Percentiles rank a stretch among this genome's conserved stretches.
These are phyloP conservation scores for Ceratobasidium sp. DNA, from an alignment of 1,284 basidiomycete species.

Conservation along the genomic window DNA sequence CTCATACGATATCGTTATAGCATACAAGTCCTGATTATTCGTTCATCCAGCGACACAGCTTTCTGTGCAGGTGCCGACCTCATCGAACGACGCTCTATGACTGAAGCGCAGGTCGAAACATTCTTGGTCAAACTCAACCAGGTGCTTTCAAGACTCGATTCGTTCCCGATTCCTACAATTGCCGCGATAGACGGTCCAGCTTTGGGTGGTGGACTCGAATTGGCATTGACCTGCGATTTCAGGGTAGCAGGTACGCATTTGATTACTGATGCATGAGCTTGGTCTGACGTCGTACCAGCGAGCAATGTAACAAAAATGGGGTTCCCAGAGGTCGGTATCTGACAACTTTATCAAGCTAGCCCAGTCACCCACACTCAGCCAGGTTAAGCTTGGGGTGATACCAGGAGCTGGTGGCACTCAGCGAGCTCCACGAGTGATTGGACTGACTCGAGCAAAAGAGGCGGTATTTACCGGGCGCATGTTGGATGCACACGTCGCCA, in stretches of 20 bases:
- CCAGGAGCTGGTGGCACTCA: conserved; percentile 97
- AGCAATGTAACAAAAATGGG: too few relatives aligned
- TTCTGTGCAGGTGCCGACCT: conserved; percentile 86
- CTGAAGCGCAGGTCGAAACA: conserved; percentile 76
- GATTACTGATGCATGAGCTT: too few relatives aligned
- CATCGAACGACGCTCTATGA: conserved; percentile 86
- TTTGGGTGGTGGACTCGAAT: conserved; percentile 90
- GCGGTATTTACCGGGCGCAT: conserved; percentile 84
- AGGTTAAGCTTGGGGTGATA: conserved; percentile 84
- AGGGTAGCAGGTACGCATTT: conserved; percentile 71
- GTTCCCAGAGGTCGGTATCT: too few relatives aligned
- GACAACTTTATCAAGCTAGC: too few relatives aligned
- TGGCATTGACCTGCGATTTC: conserved; percentile 89
- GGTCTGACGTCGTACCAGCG: too few relatives aligned
- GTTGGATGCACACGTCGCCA: conserved; percentile 77
- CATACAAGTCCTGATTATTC: too few relatives aligned
- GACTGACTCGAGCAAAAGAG: conserved; percentile 87
- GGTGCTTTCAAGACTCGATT: conserved; percentile 81
- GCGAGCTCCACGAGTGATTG: conserved; percentile 84
- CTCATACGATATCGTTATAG: too few relatives aligned
- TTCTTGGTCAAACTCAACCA: conserved; percentile 85
- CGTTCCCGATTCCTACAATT: conserved; percentile 88
- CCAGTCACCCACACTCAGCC: too few relatives aligned
- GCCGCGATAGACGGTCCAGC: conserved; percentile 95
- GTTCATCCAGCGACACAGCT: too few relatives aligned